Percentiles rank a stretch among this genome's conserved stretches.
phyloP scores from a whole-genome alignment of 2,329 filamentous ascomycete genomes.

The Botrytis deweyae region DNA sequence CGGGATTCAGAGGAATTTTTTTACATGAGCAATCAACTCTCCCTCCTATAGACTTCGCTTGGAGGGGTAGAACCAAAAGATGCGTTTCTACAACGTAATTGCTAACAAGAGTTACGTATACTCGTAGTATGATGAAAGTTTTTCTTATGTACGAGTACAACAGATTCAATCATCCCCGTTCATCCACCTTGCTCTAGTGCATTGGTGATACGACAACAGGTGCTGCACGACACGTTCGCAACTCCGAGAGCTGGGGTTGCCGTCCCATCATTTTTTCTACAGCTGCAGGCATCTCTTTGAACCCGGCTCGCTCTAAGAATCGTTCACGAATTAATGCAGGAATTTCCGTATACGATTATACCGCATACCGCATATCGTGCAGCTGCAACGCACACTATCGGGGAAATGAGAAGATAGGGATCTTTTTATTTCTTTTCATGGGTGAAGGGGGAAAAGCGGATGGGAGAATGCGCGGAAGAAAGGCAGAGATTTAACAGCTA shows the following conservation, averaged over 20 bases:
- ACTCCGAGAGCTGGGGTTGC: slow-evolving; percentile 20
- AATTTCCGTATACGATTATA: slow-evolving; percentile 9
- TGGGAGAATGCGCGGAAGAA: neutral
- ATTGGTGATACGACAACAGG: slow-evolving; percentile 20
- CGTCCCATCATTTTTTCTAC: slow-evolving; percentile 9
- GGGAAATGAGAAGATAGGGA: slow-evolving; percentile 13
- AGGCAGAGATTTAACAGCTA: neutral
- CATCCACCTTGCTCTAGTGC: neutral
- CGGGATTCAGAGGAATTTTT: neutral
- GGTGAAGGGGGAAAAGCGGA: neutral
- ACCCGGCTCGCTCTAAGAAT: neutral
- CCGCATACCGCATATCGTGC: slow-evolving; percentile 9
- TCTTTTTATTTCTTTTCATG: slow-evolving; percentile 5
- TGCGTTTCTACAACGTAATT: neutral
- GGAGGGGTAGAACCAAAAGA: neutral
- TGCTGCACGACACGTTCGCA: slow-evolving; percentile 20
- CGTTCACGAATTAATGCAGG: slow-evolving; percentile 10
- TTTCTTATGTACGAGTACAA: neutral
- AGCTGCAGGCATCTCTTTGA: slow-evolving; percentile 14
- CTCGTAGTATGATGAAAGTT: neutral
- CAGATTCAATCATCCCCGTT: neutral
- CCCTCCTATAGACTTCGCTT: neutral
- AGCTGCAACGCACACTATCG: slow-evolving; percentile 16
- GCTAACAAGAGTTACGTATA: neutral
- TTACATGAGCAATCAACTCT: slow-evolving; percentile 10